Evolutionary conservation across 116 monocot species (phyloP), one percentile per base, ranked within the genome.

Genomic region (Phalaenopsis hybrid): DNA sequence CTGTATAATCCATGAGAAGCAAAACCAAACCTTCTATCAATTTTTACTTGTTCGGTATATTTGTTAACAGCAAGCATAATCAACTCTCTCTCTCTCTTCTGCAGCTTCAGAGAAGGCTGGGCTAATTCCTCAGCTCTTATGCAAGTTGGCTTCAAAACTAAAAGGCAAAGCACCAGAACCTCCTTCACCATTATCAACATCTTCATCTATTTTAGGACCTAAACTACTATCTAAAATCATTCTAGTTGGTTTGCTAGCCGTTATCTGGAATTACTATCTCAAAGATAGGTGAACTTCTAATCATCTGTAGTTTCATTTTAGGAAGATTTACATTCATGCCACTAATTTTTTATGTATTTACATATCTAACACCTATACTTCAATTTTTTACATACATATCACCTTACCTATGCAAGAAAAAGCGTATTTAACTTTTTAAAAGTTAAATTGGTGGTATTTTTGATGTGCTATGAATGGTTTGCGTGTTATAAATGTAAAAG

Each of bases 201-300:
- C 79, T 25, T 82, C 83, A 45, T 78, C 86, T 57, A 20, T 81
- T 28, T 33, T 81, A 4, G 84, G 87, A 23, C 75, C 79, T 13
- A 87, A 87, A 33, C 44, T 87, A 44, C 25, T 87, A n/a, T 43
- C 81, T 49, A 85, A 81, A 78, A 65, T 86, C n/a, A n/a, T 85
- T 58, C 20, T 85, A 33, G 82, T 88, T 31, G 85, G 63, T 11
- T 28, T 76, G 11, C 17, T 81, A 77, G 85, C 82, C 52, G 80
- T 85, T 67, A 37, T 82, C 55, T 85, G 82, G 88, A 75, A 88
- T 43, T 88, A 82, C 77, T 82, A 85, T 75, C 52, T 52, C 49
- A 77, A 52, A 52, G 52, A 77, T 77, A 28, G 52, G 33, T 77
- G 13, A 77, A 52, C 45, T 46, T 75, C 23, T 23, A 5, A 4